Conservation (phyloP, 345 rosid genomes). For the Diplotaxis tenuifolia region DNA sequence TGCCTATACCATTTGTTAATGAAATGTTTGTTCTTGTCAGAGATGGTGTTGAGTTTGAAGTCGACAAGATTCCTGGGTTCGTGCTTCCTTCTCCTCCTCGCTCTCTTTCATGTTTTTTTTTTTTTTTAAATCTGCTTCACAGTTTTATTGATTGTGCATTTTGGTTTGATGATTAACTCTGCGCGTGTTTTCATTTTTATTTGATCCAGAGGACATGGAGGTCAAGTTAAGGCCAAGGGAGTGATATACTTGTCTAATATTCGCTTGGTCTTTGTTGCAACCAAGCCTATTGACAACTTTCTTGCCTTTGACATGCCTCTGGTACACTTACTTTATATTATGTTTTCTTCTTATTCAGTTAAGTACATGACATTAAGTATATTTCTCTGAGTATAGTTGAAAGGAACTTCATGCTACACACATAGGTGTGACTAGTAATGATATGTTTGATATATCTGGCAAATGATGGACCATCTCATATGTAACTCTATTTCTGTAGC, state of each 20-base stretch:
- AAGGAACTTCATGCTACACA: not conserved
- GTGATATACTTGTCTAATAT: constrained; percentile 73
- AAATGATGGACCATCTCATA: not conserved
- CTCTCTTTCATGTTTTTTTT: not conserved
- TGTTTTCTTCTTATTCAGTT: not conserved
- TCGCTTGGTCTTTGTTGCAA: constrained; percentile 78
- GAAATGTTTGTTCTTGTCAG: constrained; percentile 79
- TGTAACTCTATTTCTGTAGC: constrained; percentile 48
- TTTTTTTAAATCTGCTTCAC: too few relatives aligned
- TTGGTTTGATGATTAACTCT: too few relatives aligned
- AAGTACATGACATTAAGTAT: not conserved
- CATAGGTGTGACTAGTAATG: not conserved
- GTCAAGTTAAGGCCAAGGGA: constrained; percentile 67
- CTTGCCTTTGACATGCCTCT: constrained; percentile 84
- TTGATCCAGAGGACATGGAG: constrained; percentile 63
- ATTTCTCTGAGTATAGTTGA: not conserved
- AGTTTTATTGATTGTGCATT: too few relatives aligned
- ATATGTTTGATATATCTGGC: not conserved
- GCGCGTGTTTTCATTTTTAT: too few relatives aligned
- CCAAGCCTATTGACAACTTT: constrained; percentile 67
- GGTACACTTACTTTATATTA: constrained; percentile 39
- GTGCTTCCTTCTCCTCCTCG: constrained; percentile 21
- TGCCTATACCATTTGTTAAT: constrained; percentile 78
- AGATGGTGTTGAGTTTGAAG: constrained; percentile 86
- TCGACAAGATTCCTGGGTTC: constrained; percentile 92